Evolutionary conservation across 495 filamentous ascomycete species (phyloP), one percentile per base, ranked within the genome.

Genomic region (Tuber microsphaerosporum): DNA sequence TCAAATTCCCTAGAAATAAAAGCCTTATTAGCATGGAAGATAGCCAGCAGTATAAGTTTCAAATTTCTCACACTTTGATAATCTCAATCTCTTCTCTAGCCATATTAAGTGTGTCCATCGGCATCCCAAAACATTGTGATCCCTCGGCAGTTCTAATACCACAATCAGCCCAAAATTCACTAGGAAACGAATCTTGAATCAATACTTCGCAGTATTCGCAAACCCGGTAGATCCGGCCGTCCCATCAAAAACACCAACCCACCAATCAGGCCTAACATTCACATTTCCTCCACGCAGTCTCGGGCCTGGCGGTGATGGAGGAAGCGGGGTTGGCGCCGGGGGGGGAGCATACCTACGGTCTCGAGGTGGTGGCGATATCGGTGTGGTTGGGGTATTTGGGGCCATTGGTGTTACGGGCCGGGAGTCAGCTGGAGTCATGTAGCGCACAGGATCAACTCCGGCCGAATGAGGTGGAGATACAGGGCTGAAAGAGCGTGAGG

Each of bases 1-100:
- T 84, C 70, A 79, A 83, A 78, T 85, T 88, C 75, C 72, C 76
- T 88, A 83, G 72, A 86, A 86, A 14, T 19, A 17, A 34, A 20
- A 20, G 37, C 17, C n/a, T 3, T 61, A 37, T 75, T 26, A 79
- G 70, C 17, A 51, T 65, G 1, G 46, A 69, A 56, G 8, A 26
- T n/a, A 26, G 10, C 48, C 48, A 56, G 48, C 48, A 26, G 48
- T 26, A 3, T 56, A 17, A 10, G 42, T 22, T 37, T 31, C 31
- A 77, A 37, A 69, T 34, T 19, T 76, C 77, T 75, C 80, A 82
- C 80, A 82, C 81, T 76, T 82, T 82, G 69, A 82, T 82, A 61
- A 82, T 82, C 68, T 82, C 81, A 73, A 82, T 80, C 73, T 82
- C 81, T 43, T 82, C 81, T n/a, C 80, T 76, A 1, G 81, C 77